Evolutionary conservation across 2,329 filamentous ascomycete species (phyloP).

Genomic region (Grosmannia clavigera): DNA sequence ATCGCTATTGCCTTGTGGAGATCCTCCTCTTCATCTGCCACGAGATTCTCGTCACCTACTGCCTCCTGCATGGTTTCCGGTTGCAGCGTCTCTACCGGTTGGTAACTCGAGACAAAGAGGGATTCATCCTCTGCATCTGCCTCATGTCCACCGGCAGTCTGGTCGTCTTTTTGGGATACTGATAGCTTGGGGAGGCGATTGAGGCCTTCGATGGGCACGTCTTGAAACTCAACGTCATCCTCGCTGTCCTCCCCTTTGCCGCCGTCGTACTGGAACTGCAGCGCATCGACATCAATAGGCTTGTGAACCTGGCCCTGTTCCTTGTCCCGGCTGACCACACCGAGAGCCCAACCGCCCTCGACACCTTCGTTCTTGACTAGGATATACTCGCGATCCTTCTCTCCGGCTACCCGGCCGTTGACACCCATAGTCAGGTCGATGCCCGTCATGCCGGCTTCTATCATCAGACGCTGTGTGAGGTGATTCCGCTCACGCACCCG

Average conservation of each 20-base stretch:
- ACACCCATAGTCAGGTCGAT: slow-evolving; percentile 57
- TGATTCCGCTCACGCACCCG: slow-evolving; percentile 86
- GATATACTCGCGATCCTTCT: slow-evolving; percentile 87
- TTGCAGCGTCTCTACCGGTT: slow-evolving; percentile 15
- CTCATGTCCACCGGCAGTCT: slow-evolving; percentile 17
- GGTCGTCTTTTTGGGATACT: slow-evolving; percentile 7
- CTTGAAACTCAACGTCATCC: slow-evolving; percentile 62
- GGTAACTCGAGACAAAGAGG: slow-evolving; percentile 37
- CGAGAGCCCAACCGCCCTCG: slow-evolving; percentile 90
- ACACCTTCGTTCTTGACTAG: slow-evolving; percentile 90
- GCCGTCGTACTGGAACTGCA: slow-evolving; percentile 42
- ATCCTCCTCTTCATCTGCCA: slow-evolving; percentile 41
- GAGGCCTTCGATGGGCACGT: slow-evolving; percentile 80
- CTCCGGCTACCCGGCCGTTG: slow-evolving; percentile 61
- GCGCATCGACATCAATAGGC: slow-evolving; percentile 80
- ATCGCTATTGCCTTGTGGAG: slow-evolving; percentile 72
- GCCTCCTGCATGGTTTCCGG: slow-evolving; percentile 15
- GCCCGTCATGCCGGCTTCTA: slow-evolving; percentile 78
- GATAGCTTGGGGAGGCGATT: slow-evolving; percentile 62
- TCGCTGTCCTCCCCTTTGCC: slow-evolving; percentile 57
- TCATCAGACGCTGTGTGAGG: slow-evolving; percentile 88
- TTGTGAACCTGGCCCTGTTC: slow-evolving; percentile 69
- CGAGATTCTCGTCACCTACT: slow-evolving; percentile 13
- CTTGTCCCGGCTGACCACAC: slow-evolving; percentile 79
- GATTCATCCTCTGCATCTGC: slow-evolving; percentile 33